Conservation (phyloP, 2,329 filamentous ascomycete genomes). For the Scytalidium lignicola region DNA sequence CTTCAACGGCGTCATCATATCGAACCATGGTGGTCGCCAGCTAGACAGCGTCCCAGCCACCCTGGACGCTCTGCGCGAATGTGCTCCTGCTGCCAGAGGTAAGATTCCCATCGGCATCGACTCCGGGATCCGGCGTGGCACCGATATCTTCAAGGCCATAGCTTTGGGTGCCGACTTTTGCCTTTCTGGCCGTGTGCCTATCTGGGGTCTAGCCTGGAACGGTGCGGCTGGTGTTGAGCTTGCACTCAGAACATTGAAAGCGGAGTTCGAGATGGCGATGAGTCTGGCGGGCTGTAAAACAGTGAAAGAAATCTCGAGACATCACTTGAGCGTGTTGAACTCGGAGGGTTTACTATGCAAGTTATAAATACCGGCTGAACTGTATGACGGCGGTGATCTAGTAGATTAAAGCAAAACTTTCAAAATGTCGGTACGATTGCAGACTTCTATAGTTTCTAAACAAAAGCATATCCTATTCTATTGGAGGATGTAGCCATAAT, state of each 20-base stretch:
- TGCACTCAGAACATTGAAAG: conserved; percentile 40
- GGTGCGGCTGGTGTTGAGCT: conserved; percentile 55
- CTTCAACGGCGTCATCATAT: conserved; percentile 55
- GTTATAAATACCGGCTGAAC: too few species aligned
- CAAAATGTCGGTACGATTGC: too few species aligned
- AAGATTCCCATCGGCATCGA: conserved; percentile 41
- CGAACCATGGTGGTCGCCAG: conserved; percentile 52
- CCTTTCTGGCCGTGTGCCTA: conserved; percentile 54
- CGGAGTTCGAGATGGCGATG: conserved; percentile 15
- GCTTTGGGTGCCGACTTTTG: conserved; percentile 57
- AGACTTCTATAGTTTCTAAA: too few species aligned
- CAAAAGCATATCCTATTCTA: too few species aligned
- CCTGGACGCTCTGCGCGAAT: conserved; percentile 29
- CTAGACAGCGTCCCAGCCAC: conserved; percentile 44
- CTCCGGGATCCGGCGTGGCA: conserved; percentile 50
- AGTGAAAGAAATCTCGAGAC: not conserved
- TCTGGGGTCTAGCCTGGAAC: conserved; percentile 56
- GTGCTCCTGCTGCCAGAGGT: conserved; percentile 20
- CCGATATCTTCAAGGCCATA: conserved; percentile 57
- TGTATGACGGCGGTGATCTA: too few species aligned
- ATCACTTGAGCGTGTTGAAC: too few species aligned
- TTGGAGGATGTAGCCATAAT: too few species aligned
- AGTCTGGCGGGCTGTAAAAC: conserved; percentile 6
- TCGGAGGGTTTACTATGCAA: too few species aligned
- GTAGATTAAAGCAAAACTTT: too few species aligned